A percentile compares a stretch with the other conserved stretches of the same genome.
Evolutionary conservation across 225 moss, liverwort and hornwort species (phyloP).

Genomic region (Rhytidiadelphus loreus): DNA sequence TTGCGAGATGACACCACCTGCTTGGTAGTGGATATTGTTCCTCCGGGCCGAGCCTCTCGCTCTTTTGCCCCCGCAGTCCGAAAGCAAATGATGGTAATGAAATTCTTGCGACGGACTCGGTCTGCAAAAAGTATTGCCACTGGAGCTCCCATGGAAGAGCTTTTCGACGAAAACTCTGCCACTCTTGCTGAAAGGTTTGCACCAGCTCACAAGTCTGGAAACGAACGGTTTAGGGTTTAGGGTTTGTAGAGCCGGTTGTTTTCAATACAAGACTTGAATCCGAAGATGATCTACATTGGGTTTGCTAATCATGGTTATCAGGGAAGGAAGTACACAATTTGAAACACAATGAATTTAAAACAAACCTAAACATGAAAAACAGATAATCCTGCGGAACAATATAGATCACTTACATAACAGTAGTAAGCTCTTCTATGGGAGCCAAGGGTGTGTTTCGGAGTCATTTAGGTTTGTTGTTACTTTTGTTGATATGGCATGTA

Average conservation of each 20-base stretch:
- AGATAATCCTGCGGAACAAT: neutral
- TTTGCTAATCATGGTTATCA: neutral
- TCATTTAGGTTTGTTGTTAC: neutral
- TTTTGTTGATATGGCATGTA: neutral
- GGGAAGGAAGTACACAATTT: neutral
- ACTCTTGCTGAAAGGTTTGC: constrained; percentile 44
- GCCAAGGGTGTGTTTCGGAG: neutral
- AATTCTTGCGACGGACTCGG: constrained; percentile 22
- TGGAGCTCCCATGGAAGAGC: constrained; percentile 40
- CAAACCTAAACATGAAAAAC: neutral
- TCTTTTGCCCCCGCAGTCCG: constrained; percentile 16
- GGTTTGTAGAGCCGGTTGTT: neutral
- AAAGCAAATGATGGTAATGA: constrained; percentile 30
- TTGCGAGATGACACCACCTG: constrained; percentile 82
- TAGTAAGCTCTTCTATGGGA: neutral
- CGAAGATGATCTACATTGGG: neutral
- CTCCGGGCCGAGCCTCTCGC: constrained; percentile 25
- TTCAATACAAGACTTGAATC: neutral
- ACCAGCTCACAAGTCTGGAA: neutral
- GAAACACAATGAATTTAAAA: neutral
- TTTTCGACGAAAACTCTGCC: constrained; percentile 73
- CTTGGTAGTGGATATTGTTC: constrained; percentile 62
- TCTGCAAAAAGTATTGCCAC: neutral
- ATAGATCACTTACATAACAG: neutral
- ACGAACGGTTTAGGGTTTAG: too few relatives aligned